These are phyloP conservation scores for Colletotrichum noveboracense DNA, from an alignment of 2,329 filamentous ascomycete species.

Conservation along the genomic window DNA sequence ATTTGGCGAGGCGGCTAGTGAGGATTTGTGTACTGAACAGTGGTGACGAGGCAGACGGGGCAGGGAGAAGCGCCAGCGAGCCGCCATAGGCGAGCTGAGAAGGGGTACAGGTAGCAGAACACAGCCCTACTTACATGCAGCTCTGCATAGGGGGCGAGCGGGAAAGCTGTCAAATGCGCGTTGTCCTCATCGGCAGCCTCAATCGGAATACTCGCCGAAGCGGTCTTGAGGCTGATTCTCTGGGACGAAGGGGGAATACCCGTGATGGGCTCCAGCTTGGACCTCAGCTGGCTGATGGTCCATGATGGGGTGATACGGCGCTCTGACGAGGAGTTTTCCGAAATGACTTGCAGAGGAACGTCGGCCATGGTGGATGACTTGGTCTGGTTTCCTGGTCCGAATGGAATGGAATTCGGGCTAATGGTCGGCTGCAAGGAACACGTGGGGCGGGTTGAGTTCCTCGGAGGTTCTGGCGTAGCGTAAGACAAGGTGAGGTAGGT, in stretches of 20 bases:
- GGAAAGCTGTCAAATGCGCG: slow-evolving; percentile 67
- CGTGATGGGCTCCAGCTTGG: slow-evolving; percentile 90
- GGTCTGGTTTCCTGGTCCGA: background rate
- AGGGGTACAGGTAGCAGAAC: background rate
- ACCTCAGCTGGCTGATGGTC: slow-evolving; percentile 83
- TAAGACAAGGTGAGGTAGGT: background rate
- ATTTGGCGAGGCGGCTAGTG: background rate
- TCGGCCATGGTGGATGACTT: slow-evolving; percentile 63
- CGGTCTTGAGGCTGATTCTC: slow-evolving; percentile 72
- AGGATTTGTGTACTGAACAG: background rate
- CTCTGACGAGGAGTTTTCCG: slow-evolving; percentile 81
- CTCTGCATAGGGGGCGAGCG: slow-evolving; percentile 77
- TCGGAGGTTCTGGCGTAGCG: background rate
- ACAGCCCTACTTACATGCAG: slow-evolving; percentile 69
- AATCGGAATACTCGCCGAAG: slow-evolving; percentile 67
- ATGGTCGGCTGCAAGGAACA: slow-evolving; percentile 24
- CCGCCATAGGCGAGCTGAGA: background rate
- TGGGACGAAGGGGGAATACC: slow-evolving; percentile 86
- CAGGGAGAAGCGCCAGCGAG: background rate
- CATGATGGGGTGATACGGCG: slow-evolving; percentile 91
- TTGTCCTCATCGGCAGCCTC: slow-evolving; percentile 76
- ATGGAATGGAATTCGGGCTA: background rate
- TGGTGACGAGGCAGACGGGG: background rate
- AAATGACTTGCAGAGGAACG: slow-evolving; percentile 76
- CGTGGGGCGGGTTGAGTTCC: slow-evolving; percentile 19